These are phyloP conservation scores for Diaporthe citriasiana DNA, from an alignment of 2,329 filamentous ascomycete species.

Conservation along the genomic window DNA sequence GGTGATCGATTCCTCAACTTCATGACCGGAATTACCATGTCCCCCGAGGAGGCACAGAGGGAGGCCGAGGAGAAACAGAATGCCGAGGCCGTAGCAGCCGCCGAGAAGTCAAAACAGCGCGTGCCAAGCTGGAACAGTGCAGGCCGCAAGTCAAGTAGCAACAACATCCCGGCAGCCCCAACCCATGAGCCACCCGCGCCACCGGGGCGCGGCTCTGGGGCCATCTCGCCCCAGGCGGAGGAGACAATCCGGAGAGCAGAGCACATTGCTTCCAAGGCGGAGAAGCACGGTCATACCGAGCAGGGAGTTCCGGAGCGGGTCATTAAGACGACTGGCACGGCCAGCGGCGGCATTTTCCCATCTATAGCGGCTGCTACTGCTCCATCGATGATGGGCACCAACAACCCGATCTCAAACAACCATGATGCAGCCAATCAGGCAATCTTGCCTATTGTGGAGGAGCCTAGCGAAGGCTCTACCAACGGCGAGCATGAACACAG, in stretches of 20 bases:
- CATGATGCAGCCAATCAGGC: slow-evolving; percentile 66
- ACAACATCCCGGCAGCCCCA: slow-evolving; percentile 59
- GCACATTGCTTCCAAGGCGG: slow-evolving; percentile 54
- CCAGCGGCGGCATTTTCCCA: slow-evolving; percentile 43
- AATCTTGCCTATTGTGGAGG: slow-evolving; percentile 87
- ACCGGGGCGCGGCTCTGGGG: slow-evolving; percentile 49
- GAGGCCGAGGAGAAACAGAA: slow-evolving; percentile 72
- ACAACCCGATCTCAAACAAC: slow-evolving; percentile 45
- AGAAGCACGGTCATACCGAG: slow-evolving; percentile 53
- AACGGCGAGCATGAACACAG: slow-evolving; percentile 72
- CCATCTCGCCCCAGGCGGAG: slow-evolving; percentile 55
- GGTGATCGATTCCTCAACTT: slow-evolving; percentile 96
- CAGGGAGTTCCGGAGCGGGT: slow-evolving; percentile 73
- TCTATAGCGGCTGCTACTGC: slow-evolving; percentile 43
- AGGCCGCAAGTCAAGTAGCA: slow-evolving; percentile 50
- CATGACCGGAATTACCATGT: slow-evolving; percentile 91
- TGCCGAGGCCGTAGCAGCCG: slow-evolving; percentile 58
- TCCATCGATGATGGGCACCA: slow-evolving; percentile 35
- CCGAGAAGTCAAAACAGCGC: slow-evolving; percentile 51
- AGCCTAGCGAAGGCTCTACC: slow-evolving; percentile 83
- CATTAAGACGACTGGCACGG: slow-evolving; percentile 56
- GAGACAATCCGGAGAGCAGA: slow-evolving; percentile 58
- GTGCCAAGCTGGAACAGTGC: slow-evolving; percentile 56
- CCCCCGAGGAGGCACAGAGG: slow-evolving; percentile 84
- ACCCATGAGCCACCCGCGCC: slow-evolving; percentile 61